phyloP scores from a whole-genome alignment of 1,139 yeast species.

The Pichia sp. region DNA sequence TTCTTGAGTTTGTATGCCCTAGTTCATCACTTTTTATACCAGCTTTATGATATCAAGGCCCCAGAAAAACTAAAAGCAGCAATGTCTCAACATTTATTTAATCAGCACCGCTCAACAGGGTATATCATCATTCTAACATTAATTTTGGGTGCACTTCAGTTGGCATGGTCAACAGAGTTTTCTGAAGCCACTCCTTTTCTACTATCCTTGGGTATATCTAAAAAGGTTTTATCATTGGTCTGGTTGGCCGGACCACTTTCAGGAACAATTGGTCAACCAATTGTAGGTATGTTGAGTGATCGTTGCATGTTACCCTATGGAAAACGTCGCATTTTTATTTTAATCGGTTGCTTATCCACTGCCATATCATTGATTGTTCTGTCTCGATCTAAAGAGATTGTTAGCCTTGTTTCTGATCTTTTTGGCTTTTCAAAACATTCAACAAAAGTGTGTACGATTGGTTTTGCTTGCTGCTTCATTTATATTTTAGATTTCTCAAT shows the following conservation, averaged over 20 bases:
- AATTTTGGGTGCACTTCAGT: constrained; percentile 43
- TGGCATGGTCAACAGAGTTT: constrained; percentile 50
- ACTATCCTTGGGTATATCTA: constrained; percentile 47
- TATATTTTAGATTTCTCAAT: constrained; percentile 49
- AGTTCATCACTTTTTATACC: no score
- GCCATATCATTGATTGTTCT: constrained; percentile 36
- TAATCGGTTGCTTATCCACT: constrained; percentile 44
- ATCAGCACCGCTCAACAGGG: constrained; percentile 35
- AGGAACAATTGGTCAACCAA: constrained; percentile 54
- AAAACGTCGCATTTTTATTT: constrained; percentile 47
- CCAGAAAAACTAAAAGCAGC: no score
- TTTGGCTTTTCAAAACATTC: constrained; percentile 15
- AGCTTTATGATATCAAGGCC: no score
- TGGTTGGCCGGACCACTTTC: constrained; percentile 61
- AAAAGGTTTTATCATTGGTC: constrained; percentile 43
- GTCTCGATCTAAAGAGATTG: constrained; percentile 41
- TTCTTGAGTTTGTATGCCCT: no score
- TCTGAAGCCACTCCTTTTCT: constrained; percentile 46
- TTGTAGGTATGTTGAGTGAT: constrained; percentile 50
- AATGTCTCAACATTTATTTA: constrained; percentile 18
- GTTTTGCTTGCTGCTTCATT: constrained; percentile 44
- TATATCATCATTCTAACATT: constrained; percentile 41
- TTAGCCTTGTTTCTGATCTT: constrained; percentile 23
- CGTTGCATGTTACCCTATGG: constrained; percentile 39
- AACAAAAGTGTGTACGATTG: constrained; percentile 29